A percentile compares a stretch with the other conserved stretches of the same genome.
phyloP scores from a whole-genome alignment of 164 flowering plant species.

The Aristolochia californica region DNA sequence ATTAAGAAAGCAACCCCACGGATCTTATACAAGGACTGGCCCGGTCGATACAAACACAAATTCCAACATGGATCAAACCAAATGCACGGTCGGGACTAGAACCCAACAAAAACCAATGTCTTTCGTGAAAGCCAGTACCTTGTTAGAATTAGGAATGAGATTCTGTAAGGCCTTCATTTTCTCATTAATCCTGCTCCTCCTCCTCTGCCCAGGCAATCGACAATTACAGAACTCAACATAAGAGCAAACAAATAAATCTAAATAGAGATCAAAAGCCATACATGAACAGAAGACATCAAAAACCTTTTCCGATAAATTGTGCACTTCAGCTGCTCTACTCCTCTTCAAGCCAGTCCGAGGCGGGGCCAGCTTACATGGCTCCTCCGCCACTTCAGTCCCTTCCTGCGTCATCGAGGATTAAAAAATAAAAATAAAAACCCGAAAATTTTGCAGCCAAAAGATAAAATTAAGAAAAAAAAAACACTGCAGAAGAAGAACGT shows the following conservation, averaged over 20 bases:
- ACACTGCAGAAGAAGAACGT: no score
- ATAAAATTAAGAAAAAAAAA: background rate
- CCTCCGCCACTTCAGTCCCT: slow-evolving; percentile 37
- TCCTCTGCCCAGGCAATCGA: slow-evolving; percentile 17
- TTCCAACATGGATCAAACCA: background rate
- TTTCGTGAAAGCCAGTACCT: slow-evolving; percentile 19
- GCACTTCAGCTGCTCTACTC: slow-evolving; percentile 81
- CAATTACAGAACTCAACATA: background rate
- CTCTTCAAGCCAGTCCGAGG: slow-evolving; percentile 58
- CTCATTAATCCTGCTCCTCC: slow-evolving; percentile 58
- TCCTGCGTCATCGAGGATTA: slow-evolving; percentile 16
- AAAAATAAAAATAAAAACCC: no score
- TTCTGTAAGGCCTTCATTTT: slow-evolving; percentile 63
- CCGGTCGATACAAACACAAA: no score
- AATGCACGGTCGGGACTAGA: background rate
- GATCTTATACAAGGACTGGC: no score
- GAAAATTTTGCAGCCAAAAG: background rate
- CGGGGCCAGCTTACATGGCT: slow-evolving; percentile 14
- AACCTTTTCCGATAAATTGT: slow-evolving; percentile 83
- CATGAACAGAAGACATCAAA: background rate
- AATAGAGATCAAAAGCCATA: background rate
- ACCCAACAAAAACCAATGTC: background rate
- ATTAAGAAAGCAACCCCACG: no score
- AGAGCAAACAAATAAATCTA: background rate
- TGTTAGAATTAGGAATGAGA: slow-evolving; percentile 55